Evolutionary conservation across 441 rosid genomes (phyloP).

Genomic region (Gossypium trilobum): DNA sequence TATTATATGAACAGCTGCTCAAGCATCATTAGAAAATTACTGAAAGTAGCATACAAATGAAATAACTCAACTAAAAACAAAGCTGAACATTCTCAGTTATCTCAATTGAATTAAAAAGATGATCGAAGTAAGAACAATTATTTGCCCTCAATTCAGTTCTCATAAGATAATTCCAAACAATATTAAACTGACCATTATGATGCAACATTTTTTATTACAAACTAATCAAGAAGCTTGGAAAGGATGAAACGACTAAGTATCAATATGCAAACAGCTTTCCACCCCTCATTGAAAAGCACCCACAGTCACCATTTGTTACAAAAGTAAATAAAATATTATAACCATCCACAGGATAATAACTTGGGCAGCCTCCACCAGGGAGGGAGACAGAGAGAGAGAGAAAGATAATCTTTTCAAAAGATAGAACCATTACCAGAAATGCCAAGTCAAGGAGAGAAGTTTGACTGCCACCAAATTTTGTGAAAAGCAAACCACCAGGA

Average conservation of each 20-base stretch:
- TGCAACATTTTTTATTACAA: not conserved
- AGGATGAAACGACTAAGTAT: not conserved
- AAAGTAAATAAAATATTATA: not conserved
- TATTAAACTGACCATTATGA: not conserved
- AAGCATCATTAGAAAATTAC: not conserved
- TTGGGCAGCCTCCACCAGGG: not conserved
- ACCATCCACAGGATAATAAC: not conserved
- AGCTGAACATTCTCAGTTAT: no score
- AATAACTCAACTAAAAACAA: not conserved
- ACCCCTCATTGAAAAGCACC: not conserved
- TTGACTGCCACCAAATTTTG: slow-evolving; percentile 67
- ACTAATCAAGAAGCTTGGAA: not conserved
- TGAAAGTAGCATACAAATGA: not conserved
- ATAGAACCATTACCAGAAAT: slow-evolving; percentile 51
- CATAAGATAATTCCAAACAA: no score
- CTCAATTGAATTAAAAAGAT: no score
- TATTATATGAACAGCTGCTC: not conserved
- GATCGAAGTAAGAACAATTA: no score
- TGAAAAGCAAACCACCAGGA: slow-evolving; percentile 73
- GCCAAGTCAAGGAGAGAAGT: slow-evolving; percentile 79
- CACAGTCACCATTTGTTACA: not conserved
- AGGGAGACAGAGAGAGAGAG: not conserved
- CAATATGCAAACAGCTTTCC: not conserved
- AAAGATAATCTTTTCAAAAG: not conserved
- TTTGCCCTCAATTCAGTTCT: no score